Evolutionary conservation across 495 filamentous ascomycete genomes (phyloP).

Genomic region (Paragyromitra xinjiangensis): DNA sequence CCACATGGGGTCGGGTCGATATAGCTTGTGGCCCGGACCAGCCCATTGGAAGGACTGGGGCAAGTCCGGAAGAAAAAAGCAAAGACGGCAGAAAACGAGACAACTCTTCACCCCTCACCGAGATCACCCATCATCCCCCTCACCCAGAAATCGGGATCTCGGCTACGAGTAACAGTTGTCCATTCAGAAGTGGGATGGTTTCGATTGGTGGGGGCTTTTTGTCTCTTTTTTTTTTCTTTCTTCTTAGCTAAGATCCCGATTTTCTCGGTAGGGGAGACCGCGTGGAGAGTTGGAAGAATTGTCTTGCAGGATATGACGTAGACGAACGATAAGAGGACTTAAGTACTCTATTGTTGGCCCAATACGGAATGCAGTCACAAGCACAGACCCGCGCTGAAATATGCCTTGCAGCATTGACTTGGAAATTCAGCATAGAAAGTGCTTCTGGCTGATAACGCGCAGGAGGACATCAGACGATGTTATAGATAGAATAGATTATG

Average conservation of each 20-base stretch:
- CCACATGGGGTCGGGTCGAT: slow-evolving; percentile 11
- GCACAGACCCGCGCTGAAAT: slow-evolving; percentile 15
- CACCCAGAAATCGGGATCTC: slow-evolving; percentile 31
- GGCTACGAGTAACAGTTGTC: background rate
- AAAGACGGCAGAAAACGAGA: slow-evolving; percentile 46
- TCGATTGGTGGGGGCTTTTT: background rate
- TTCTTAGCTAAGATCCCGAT: slow-evolving; percentile 20
- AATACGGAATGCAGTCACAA: slow-evolving; percentile 34
- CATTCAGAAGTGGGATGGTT: background rate
- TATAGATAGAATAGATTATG: background rate
- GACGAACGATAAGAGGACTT: slow-evolving; percentile 18
- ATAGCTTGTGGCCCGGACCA: slow-evolving; percentile 8
- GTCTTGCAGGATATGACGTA: slow-evolving; percentile 19
- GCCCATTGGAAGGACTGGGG: slow-evolving; percentile 19
- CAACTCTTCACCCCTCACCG: slow-evolving; percentile 19
- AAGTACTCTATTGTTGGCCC: slow-evolving; percentile 18
- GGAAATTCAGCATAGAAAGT: background rate
- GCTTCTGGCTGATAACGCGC: slow-evolving; percentile 1
- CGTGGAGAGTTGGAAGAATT: background rate
- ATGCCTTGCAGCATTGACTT: slow-evolving; percentile 10
- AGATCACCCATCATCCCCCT: slow-evolving; percentile 10
- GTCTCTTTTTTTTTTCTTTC: background rate
- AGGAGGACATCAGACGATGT: background rate
- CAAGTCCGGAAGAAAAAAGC: slow-evolving; percentile 17
- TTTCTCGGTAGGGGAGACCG: background rate